Evolutionary conservation across 495 filamentous ascomycete species (phyloP).

Genomic region (Geopyxis carbonaria): DNA sequence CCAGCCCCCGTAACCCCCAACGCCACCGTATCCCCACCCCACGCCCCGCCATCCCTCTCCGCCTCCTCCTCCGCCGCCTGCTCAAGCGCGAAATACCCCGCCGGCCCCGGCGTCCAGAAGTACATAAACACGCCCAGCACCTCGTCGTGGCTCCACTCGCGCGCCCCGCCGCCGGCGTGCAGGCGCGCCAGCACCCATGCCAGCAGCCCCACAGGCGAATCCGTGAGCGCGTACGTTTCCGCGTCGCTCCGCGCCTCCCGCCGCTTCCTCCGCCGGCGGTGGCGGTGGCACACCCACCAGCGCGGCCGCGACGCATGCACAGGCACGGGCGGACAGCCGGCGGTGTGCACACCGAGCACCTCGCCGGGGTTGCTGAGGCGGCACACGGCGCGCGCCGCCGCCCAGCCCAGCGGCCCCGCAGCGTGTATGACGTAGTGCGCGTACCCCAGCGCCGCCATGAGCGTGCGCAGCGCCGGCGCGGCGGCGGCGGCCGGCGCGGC

Average conservation of each 20-base stretch:
- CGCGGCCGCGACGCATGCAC: too few species aligned
- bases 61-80: not conserved
- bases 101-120: constrained; percentile 1
- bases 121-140: constrained; percentile 1
- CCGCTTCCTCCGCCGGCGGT: not conserved
- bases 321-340: not conserved
- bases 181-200: not conserved
- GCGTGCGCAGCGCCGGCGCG: not conserved
- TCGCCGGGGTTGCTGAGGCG: not conserved
- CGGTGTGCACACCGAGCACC: not conserved
- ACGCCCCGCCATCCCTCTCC: not conserved
- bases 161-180: not conserved
- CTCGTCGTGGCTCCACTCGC: not conserved
- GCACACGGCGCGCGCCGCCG: not conserved
- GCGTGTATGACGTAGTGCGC: not conserved
- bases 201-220: constrained; percentile 1
- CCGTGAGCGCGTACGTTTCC: not conserved
- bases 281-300: not conserved
- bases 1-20: not conserved
- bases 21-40: not conserved
- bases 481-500: not conserved
- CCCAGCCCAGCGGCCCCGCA: not conserved
- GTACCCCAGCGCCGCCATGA: not conserved
- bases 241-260: not conserved
- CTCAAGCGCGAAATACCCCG: not conserved